phyloP scores from a whole-genome alignment of 2,329 filamentous ascomycete genomes.

The Fusarium nisikadoi region DNA sequence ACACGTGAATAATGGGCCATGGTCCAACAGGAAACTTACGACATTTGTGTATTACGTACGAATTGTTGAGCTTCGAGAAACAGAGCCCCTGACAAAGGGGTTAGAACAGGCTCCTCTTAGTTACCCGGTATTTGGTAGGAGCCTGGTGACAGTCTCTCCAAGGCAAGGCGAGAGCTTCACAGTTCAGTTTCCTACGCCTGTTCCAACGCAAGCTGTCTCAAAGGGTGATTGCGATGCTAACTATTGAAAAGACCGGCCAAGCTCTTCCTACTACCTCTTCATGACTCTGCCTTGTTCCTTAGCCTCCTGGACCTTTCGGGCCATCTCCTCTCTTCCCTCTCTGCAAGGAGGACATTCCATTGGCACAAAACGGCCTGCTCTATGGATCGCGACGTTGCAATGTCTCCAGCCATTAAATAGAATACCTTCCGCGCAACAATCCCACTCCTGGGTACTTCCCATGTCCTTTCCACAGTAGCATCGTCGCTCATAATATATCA shows the following conservation, averaged over 20 bases:
- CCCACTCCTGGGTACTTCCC: background rate
- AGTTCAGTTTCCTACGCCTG: rapidly evolving
- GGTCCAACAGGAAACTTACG: rapidly evolving
- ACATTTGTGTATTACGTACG: too few species aligned
- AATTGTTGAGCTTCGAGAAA: rapidly evolving
- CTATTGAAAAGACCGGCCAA: rapidly evolving
- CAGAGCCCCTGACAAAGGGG: rapidly evolving
- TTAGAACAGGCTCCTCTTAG: too few species aligned
- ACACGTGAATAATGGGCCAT: rapidly evolving
- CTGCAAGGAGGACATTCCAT: background rate
- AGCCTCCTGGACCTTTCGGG: rapidly evolving
- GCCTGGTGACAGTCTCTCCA: rapidly evolving
- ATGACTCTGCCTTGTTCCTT: background rate
- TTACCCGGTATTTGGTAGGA: background rate
- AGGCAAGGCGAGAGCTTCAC: background rate
- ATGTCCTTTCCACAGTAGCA: background rate
- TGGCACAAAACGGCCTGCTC: background rate
- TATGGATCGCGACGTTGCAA: background rate
- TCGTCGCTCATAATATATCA: background rate
- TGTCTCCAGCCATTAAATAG: background rate
- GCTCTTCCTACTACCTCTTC: background rate
- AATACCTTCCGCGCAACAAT: background rate
- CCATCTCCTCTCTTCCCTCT: background rate
- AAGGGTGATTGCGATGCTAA: rapidly evolving
- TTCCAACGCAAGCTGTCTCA: rapidly evolving